These are phyloP conservation scores for Jasminum sambac DNA, from an alignment of 257 asterid genomes.

Conservation along the genomic window DNA sequence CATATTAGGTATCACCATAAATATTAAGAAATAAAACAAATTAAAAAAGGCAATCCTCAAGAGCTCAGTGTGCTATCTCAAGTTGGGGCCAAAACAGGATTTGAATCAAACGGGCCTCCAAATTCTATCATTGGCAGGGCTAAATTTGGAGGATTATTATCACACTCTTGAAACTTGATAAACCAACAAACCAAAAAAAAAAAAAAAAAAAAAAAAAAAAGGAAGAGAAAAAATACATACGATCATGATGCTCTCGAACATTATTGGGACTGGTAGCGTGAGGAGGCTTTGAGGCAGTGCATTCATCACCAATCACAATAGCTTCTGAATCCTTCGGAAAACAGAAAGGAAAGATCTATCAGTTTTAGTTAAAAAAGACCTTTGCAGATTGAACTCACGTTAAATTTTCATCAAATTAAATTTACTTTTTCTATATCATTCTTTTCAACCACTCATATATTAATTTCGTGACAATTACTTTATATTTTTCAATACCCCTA, in stretches of 20 bases:
- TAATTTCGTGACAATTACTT: background rate
- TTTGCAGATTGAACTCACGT: background rate
- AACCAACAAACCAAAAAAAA: constrained; percentile 13
- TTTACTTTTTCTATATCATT: too few species aligned
- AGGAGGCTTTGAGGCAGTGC: constrained; percentile 27
- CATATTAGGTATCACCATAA: background rate
- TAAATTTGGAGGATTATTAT: background rate
- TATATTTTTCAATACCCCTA: too few species aligned
- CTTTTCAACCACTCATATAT: background rate
- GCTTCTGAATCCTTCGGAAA: constrained; percentile 39
- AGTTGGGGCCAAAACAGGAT: background rate
- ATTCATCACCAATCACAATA: constrained; percentile 39
- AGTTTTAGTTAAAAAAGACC: constrained; percentile 18
- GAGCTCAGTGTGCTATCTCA: constrained; percentile 8
- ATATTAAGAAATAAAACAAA: too few species aligned
- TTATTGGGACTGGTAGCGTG: constrained; percentile 29
- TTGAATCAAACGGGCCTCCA: background rate
- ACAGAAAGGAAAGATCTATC: background rate
- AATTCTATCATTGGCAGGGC: background rate
- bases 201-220: constrained; percentile 9
- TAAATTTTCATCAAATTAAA: too few species aligned
- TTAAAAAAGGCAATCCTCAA: background rate
- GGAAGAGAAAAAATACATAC: constrained; percentile 34
- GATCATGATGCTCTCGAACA: constrained; percentile 41
- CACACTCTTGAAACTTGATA: background rate